Evolutionary conservation across 768 basidiomycete species (phyloP).

Genomic region (Hemileccinum rubropunctum): DNA sequence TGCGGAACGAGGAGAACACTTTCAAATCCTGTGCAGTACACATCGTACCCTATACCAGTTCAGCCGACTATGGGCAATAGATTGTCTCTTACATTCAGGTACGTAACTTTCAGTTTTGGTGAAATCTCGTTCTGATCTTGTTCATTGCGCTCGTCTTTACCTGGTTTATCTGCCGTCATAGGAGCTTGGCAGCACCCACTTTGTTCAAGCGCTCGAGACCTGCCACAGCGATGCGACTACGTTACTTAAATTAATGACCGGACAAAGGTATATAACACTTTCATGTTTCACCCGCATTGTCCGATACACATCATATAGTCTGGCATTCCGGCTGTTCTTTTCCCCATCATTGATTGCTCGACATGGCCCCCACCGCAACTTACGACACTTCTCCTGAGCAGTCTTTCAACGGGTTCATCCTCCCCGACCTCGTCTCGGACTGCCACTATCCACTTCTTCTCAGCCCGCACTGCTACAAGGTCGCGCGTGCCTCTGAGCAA

Average conservation of each 20-base stretch:
- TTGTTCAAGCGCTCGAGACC: slow-evolving; percentile 2
- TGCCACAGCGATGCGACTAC: not conserved
- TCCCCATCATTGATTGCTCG: not conserved
- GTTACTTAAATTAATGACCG: slow-evolving; percentile 6
- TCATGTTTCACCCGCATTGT: slow-evolving; percentile 24
- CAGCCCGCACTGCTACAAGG: slow-evolving; percentile 31
- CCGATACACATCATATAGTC: slow-evolving; percentile 14
- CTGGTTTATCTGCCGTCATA: slow-evolving; percentile 5
- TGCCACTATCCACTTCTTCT: slow-evolving; percentile 38
- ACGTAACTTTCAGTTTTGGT: not conserved
- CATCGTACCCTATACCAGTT: no score
- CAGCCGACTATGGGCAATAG: not conserved
- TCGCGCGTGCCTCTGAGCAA: slow-evolving; percentile 36
- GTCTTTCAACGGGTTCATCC: slow-evolving; percentile 27
- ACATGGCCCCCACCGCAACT: slow-evolving; percentile 28
- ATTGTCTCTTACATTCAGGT: not conserved
- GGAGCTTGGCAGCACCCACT: slow-evolving; percentile 1
- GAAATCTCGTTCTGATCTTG: not conserved
- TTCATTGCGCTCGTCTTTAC: not conserved
- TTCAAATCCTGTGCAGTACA: not conserved
- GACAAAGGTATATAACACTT: slow-evolving; percentile 26
- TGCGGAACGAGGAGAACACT: not conserved
- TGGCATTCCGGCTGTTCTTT: not conserved
- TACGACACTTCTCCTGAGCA: slow-evolving; percentile 9
- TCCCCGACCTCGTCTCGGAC: slow-evolving; percentile 42